Evolutionary conservation across 345 rosid species (phyloP).

Genomic region (Citrus maxima): DNA sequence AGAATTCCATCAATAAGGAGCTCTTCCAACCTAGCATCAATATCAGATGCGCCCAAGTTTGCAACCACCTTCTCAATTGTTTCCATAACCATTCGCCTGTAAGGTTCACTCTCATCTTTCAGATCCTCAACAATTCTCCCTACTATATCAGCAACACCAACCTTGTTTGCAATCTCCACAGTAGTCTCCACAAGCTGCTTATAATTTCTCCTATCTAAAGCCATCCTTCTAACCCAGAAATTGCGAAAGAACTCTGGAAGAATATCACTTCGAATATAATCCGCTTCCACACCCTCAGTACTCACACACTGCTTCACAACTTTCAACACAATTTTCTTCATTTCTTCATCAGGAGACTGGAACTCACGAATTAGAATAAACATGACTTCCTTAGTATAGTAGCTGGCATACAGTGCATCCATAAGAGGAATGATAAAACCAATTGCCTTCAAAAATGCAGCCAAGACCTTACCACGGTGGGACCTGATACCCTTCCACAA

Average conservation of each 20-base stretch:
- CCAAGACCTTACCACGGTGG: constrained; percentile 98
- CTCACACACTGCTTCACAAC: constrained; percentile 99
- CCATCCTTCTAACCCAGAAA: constrained; percentile 98
- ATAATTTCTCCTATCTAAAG: constrained; percentile 89
- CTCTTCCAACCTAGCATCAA: constrained; percentile 92
- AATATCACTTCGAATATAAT: constrained; percentile 83
- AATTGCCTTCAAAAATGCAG: constrained; percentile 99
- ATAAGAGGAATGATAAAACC: constrained; percentile 97
- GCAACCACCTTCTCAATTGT: constrained; percentile 96
- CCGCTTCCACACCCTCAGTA: constrained; percentile 96
- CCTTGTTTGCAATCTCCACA: constrained; percentile 94
- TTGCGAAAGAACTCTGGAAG: constrained; percentile 89
- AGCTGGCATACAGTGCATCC: constrained; percentile 95
- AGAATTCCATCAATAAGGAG: constrained; percentile 96
- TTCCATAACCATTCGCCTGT: constrained; percentile 98
- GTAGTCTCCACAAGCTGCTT: constrained; percentile 97
- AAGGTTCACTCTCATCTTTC: constrained; percentile 94
- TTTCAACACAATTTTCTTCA: constrained; percentile 96
- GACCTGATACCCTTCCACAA: constrained; percentile 98
- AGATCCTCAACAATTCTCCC: constrained; percentile 90
- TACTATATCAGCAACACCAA: constrained; percentile 94
- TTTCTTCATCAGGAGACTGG: constrained; percentile 99
- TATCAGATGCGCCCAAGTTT: constrained; percentile 94
- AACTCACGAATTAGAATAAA: constrained; percentile 92
- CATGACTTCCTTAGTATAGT: constrained; percentile 98